Base-by-base conservation (phyloP, 768 basidiomycete species). In the Solioccasus polychromus region DNA sequence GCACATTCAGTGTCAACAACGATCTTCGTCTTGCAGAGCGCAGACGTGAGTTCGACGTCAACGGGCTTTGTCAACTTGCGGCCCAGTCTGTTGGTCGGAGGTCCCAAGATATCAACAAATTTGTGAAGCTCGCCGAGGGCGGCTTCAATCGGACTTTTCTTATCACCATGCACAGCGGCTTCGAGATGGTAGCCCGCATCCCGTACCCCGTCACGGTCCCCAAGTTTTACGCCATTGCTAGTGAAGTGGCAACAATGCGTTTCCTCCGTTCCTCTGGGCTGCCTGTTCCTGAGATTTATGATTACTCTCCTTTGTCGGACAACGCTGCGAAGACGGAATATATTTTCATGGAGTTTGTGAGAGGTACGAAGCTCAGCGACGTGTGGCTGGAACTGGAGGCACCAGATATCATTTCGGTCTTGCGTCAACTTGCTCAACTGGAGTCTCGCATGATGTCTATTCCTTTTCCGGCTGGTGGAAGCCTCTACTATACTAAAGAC, bases 1-100 rank as follows among this genome's bases (percentile, higher is more conserved):
- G 47, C 41, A 35, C 52, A 35, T 64, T 61, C 60, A 73, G 72
- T 42, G 28, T 64, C 54, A 74, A 76, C 61, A 59, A 73, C 47
- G 67, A 40, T 46, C 73, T 76, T 69, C 76, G 73, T 56, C 74
- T 52, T 51, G 57, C 50, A 63, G 75, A 79, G 64, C 75, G 72
- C 44, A 72, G 57, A 42, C 66, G 29, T 44, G 61, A 51, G 11
- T 76, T 77, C 64, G 42, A 76, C 39, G 66, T 70, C 66, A 59
- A 65, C 15, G 24, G 63, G 68, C 31, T 40, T 23, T 12, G 42
- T 39, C 68, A 63, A 61, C 71, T 77, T 59, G 70, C 73, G 45
- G 74, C 73, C 6, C n/a, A 71, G 61, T 69, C 74, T 22, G 65
- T 75, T 14, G 35, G 46, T 53, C 67, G 64, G 9, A 71, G 52